Evolutionary conservation across 805 yeast species (phyloP).

Genomic region (Dipodascus geniculatus): DNA sequence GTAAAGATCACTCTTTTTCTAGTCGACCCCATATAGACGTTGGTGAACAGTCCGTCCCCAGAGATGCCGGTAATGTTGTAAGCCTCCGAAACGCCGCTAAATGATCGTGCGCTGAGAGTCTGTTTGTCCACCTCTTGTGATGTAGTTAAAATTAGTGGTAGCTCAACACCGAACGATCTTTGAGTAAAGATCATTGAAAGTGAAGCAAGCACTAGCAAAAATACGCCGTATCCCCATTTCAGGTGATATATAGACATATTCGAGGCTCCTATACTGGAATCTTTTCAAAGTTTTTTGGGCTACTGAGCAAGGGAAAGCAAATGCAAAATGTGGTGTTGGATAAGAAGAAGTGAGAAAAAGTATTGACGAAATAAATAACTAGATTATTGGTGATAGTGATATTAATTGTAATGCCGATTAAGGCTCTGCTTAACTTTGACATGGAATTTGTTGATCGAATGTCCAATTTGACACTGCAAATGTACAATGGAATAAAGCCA

Average conservation of each 20-base stretch:
- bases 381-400: no score
- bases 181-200: not conserved
- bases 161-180: no score
- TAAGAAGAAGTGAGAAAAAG: not conserved
- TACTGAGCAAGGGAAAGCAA: not conserved
- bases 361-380: not conserved
- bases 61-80: not conserved
- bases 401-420: no score
- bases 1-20: not conserved
- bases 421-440: no score
- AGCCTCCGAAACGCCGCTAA: not conserved
- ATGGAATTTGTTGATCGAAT: no score
- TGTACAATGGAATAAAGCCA: no score
- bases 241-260: not conserved
- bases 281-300: not conserved
- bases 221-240: not conserved
- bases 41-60: not conserved
- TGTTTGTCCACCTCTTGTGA: no score
- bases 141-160: no score
- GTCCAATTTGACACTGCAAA: no score
- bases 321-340: not conserved
- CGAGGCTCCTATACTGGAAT: not conserved
- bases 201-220: not conserved
- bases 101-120: no score
- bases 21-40: not conserved